phyloP scores from a whole-genome alignment of 495 filamentous ascomycete species.

The Neohortaea acidophila region DNA sequence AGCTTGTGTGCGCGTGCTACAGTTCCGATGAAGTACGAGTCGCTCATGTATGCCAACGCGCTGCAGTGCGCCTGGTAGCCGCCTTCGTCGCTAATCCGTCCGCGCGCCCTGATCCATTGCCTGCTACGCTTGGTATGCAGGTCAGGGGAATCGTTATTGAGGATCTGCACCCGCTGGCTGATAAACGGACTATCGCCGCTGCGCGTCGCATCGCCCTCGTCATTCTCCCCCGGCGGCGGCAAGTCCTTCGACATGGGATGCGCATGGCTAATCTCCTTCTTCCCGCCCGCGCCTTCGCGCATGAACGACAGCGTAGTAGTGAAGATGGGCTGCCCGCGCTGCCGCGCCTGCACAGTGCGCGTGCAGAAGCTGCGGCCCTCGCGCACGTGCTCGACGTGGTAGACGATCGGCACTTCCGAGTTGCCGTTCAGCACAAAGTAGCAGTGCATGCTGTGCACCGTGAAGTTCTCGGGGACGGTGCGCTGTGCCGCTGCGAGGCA shows the following conservation, averaged over 20 bases:
- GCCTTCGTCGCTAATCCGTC: conserved; percentile 52
- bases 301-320: conserved; percentile 87
- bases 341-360: conserved; percentile 85
- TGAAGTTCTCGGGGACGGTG: conserved; percentile 66
- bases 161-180: conserved; percentile 37
- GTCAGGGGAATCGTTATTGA: conserved; percentile 31
- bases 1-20: conserved; percentile 60
- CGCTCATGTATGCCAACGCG: conserved; percentile 83
- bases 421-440: conserved; percentile 93
- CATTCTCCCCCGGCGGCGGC: conserved; percentile 17
- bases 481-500: conserved; percentile 73
- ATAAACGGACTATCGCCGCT: conserved; percentile 39
- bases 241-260: conserved; percentile 39
- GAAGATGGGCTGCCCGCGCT: conserved; percentile 81
- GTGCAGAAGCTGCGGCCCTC: conserved; percentile 84
- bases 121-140: conserved; percentile 54
- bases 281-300: conserved; percentile 50
- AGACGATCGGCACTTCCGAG: conserved; percentile 70
- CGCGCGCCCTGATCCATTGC: conserved; percentile 66
- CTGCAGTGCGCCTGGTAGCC: conserved; percentile 66
- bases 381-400: conserved; percentile 81
- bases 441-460: conserved; percentile 91
- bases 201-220: conserved; percentile 4
- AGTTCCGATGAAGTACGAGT: conserved; percentile 87
- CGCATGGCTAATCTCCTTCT: conserved; percentile 44